Base-by-base conservation (phyloP, 2,329 filamentous ascomycete genomes). In the Colletotrichum gloeosporioides region DNA sequence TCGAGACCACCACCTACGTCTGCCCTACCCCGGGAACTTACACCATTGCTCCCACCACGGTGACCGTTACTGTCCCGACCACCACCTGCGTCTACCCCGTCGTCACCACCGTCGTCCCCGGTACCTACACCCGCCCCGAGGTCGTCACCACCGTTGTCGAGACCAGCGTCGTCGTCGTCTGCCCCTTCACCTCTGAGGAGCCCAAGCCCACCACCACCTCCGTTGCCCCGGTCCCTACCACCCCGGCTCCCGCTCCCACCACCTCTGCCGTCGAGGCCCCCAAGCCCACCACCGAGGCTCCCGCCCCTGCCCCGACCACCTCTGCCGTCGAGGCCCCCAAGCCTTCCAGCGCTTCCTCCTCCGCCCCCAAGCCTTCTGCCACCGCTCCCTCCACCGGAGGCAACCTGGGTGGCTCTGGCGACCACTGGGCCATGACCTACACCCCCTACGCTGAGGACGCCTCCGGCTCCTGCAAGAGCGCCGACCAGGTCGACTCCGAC, bases 401-500 rank as follows among this genome's bases (percentile, higher is more conserved):
- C 78, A 77, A 78, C 77, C 83, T 87, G 73, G 82, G 83, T 77
- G 86, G 87, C 80, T n/a, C 81, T 80, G 88, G 87, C 69, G 86
- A 89, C 84, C 90, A 93, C 83, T 95, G 92, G 89, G 94, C 91
- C 84, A 94, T 96, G 83, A 95, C 94, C 82, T 97, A 96, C 90
- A 95, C 94, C 57, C 94, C 94, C 67, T 97, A 95, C 88, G 88
- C 88, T 79, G 81, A 88, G 77, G 79, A 82, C 69, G 86, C 87
- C 67, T 78, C 77, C n/a, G 90, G 91, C 77, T 81, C 86, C 65
- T 96, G 95, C 93, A 95, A 95, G 92, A 82, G 83, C 76, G 85
- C 89, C 77, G 78, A 78, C n/a, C 84, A 90, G 64, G 91, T 96
- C 75, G 83, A 88, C 77, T 71, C 80, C 29, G 94, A 96, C 79